Base-by-base conservation (phyloP, 805 yeast genomes). In the Wickerhamomyces strasburgensis region DNA sequence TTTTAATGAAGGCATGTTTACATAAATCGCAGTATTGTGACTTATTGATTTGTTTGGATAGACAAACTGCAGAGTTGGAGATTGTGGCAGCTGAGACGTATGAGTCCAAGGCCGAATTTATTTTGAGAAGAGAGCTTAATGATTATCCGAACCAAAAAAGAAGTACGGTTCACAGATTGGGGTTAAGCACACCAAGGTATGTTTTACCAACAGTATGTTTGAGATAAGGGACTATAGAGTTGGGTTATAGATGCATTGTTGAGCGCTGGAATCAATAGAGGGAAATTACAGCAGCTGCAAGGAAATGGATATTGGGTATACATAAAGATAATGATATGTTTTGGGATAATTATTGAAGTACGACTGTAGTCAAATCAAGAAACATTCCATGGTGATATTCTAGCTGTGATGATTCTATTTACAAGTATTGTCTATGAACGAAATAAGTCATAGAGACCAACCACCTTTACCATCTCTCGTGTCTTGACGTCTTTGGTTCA, bases 401-500 rank as follows among this genome's bases (percentile, higher is more conserved):
- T n/a, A n/a, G n/a, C n/a, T n/a, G n/a, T n/a, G n/a, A n/a, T n/a
- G n/a, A n/a, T n/a, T n/a, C n/a, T n/a, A n/a, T n/a, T n/a, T n/a
- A n/a, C 13, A 10, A 15, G n/a, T 27, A 16, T 27, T 16, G 14
- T 14, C 9, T 23, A 6, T 15, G 29, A 17, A 2, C 19, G 15
- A 21, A n/a, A 34, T 3, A 6, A 4, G 16, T 21, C 15, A n/a
- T 14, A 17, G 9, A 15, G 42, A 39, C 56, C 56, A 54, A 14
- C 58, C 54, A 29, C 52, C 55, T 14, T 36, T 44, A 3, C 56
- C 58, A 8, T 27, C 35, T 35, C 55, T 38, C 14, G 58, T 49
- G 38, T 62, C 61, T n/a, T 44, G 42, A 35, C 63, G 60, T 51
- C 71, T 64, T 33, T 64, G 58, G 10, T 42, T 53, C 55, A 73